Conservation (phyloP, 2,329 filamentous ascomycete species). For the Fusarium sp. region DNA sequence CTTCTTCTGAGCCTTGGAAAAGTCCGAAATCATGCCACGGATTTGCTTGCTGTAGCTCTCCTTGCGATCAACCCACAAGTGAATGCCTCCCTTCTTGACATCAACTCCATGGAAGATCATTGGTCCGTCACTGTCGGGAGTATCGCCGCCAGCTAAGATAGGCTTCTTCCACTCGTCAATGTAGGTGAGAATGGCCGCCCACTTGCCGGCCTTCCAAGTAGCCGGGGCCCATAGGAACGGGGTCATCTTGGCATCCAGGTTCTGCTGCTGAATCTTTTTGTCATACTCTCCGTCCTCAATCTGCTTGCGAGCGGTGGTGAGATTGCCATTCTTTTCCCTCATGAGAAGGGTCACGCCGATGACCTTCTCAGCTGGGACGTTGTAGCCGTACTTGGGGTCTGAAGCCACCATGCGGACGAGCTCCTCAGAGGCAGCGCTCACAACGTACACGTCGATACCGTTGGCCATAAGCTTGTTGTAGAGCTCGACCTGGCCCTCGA, state of each 20-base stretch:
- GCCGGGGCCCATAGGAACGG: conserved; percentile 58
- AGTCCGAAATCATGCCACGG: conserved; percentile 52
- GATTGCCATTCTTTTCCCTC: conserved; percentile 44
- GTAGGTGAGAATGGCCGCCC: conserved; percentile 56
- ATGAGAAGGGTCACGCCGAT: conserved; percentile 57
- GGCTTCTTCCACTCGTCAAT: conserved; percentile 58
- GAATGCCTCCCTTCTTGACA: conserved; percentile 54
- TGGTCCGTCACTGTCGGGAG: conserved; percentile 56
- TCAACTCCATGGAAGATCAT: conserved; percentile 60
- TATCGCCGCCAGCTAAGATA: conserved; percentile 57
- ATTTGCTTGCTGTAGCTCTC: conserved; percentile 50
- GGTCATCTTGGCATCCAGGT: conserved; percentile 54
- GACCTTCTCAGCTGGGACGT: conserved; percentile 57
- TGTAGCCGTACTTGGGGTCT: conserved; percentile 59
- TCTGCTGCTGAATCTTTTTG: conserved; percentile 42
- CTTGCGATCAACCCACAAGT: conserved; percentile 57
- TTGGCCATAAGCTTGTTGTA: conserved; percentile 57
- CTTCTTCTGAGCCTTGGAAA: conserved; percentile 48
- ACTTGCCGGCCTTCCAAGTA: conserved; percentile 59
- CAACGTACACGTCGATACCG: conserved; percentile 58
- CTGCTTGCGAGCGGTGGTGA: conserved; percentile 55
- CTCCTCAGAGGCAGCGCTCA: conserved; percentile 57
- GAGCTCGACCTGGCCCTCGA: conserved; percentile 56
- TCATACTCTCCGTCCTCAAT: conserved; percentile 53
- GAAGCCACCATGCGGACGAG: conserved; percentile 60